These are phyloP conservation scores for Tympanopsis confertula DNA, from an alignment of 2,329 filamentous ascomycete species.

Conservation along the genomic window DNA sequence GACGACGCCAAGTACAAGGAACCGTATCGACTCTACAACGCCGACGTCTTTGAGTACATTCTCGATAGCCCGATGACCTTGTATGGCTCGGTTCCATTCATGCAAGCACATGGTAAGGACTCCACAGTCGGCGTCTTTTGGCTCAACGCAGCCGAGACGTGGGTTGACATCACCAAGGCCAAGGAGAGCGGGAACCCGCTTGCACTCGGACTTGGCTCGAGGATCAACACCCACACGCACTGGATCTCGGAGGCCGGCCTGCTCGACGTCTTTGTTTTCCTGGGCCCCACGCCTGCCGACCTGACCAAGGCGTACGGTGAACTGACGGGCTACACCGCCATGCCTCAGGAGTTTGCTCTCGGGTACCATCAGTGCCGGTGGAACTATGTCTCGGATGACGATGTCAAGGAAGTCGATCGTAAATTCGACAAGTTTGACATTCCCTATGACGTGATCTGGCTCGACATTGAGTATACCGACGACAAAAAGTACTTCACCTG, in stretches of 20 bases:
- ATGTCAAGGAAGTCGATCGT: slow-evolving; percentile 90
- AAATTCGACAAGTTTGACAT: slow-evolving; percentile 94
- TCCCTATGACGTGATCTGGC: slow-evolving; percentile 97
- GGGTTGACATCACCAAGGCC: slow-evolving; percentile 84
- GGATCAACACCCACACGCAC: slow-evolving; percentile 75
- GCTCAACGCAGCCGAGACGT: slow-evolving; percentile 94
- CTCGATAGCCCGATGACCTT: slow-evolving; percentile 96
- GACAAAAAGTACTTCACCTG: slow-evolving; percentile 98
- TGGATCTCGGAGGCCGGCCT: slow-evolving; percentile 92
- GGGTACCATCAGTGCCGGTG: slow-evolving; percentile 96
- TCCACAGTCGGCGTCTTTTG: slow-evolving; percentile 95
- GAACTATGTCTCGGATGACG: slow-evolving; percentile 96
- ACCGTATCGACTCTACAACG: slow-evolving; percentile 89
- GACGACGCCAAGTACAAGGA: slow-evolving; percentile 76
- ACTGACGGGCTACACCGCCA: slow-evolving; percentile 79
- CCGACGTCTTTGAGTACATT: slow-evolving; percentile 95
- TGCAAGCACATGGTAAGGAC: slow-evolving; percentile 90
- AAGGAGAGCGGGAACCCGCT: slow-evolving; percentile 66
- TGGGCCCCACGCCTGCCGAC: slow-evolving; percentile 76
- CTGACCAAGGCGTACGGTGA: slow-evolving; percentile 75
- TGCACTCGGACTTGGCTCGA: slow-evolving; percentile 56
- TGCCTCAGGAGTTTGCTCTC: slow-evolving; percentile 85
- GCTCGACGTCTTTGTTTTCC: slow-evolving; percentile 86
- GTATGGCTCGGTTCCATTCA: slow-evolving; percentile 92
- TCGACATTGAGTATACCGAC: slow-evolving; percentile 95